These are phyloP conservation scores for Diaporthe ampelina DNA, from an alignment of 2,329 filamentous ascomycete species.

Conservation along the genomic window DNA sequence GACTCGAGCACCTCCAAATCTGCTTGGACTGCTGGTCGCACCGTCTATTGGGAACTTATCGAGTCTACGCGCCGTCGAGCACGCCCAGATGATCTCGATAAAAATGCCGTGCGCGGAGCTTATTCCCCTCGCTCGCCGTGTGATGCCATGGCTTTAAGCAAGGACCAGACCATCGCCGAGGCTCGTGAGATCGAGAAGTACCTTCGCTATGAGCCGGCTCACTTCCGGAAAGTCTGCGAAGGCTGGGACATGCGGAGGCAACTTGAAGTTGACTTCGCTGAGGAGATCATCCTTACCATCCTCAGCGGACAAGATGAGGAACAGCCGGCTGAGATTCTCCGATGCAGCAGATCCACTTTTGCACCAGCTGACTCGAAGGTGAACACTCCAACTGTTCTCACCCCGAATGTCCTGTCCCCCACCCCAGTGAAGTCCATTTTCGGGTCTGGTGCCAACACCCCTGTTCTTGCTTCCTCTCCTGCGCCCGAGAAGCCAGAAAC, in stretches of 20 bases:
- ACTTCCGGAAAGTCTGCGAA: constrained; percentile 83
- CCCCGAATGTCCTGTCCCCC: background rate
- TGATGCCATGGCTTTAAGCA: constrained; percentile 77
- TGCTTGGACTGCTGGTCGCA: constrained; percentile 86
- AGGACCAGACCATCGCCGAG: constrained; percentile 80
- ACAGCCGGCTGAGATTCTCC: constrained; percentile 58
- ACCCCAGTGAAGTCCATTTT: constrained; percentile 37
- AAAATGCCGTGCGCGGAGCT: constrained; percentile 76
- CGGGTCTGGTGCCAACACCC: constrained; percentile 17
- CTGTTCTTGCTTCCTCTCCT: background rate
- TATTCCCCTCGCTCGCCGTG: constrained; percentile 87
- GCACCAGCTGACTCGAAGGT: constrained; percentile 18
- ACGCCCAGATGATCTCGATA: constrained; percentile 79
- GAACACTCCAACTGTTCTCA: background rate
- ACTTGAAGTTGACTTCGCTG: constrained; percentile 90
- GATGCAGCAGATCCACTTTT: constrained; percentile 57
- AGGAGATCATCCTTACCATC: constrained; percentile 82
- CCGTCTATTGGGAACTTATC: constrained; percentile 84
- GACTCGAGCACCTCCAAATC: constrained; percentile 70
- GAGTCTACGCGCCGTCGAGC: constrained; percentile 82
- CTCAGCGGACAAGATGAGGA: constrained; percentile 77
- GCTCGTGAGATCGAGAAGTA: constrained; percentile 86
- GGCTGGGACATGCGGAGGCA: constrained; percentile 94
- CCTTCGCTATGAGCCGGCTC: constrained; percentile 77
- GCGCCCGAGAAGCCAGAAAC: background rate